Base-by-base conservation (phyloP, 2,329 filamentous ascomycete species). In the Triangularia verruculosa region DNA sequence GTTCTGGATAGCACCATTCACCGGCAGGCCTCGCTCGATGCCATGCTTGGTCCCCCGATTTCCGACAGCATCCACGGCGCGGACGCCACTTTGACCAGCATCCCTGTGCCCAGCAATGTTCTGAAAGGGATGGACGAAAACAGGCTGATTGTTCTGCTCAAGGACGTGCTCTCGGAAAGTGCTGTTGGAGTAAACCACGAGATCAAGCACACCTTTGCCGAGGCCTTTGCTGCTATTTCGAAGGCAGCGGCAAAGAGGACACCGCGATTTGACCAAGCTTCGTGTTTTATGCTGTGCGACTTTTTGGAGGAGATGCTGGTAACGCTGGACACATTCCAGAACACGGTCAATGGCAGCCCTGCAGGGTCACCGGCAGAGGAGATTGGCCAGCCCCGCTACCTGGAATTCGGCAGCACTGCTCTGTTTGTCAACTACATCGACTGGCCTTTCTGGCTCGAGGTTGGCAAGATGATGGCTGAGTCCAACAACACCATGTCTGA, bases 401-500 rank as follows among this genome's bases (percentile, higher is more conserved):
- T 67, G 28, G 62, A 64, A 20, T 51, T 63, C 32, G 54, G 15
- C 32, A 61, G 57, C 22, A 52, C 52, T 2, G 51, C 65, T 5
- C 28, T 24, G 11, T 34, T 59, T 6, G 60, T 74, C 67, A 70
- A 82, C 22, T 83, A 89, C 58, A 76, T 93, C 47, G 87, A 94
- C 74, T 96, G 92, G 89, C 75, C 83, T 0, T 97, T 97, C 74
- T 97, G 93, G 93, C 80, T 95, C 47, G 84, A 88, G 0, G 92
- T 94, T 4, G 93, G 87, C 76, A 87, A 85, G 74, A 86, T 86
- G 73, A 93, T 97, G 80, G 82, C 93, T 71, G 82, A 88, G 65
- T 95, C 92, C 62, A 87, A 94, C 70, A 96, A 96, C 75, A 93
- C 91, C 43, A 91, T 96, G 81, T 95, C 92, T 0, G 93, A 97